Evolutionary conservation across 306 rosid genomes (phyloP).

Genomic region (Vigna reflexopilosa): DNA sequence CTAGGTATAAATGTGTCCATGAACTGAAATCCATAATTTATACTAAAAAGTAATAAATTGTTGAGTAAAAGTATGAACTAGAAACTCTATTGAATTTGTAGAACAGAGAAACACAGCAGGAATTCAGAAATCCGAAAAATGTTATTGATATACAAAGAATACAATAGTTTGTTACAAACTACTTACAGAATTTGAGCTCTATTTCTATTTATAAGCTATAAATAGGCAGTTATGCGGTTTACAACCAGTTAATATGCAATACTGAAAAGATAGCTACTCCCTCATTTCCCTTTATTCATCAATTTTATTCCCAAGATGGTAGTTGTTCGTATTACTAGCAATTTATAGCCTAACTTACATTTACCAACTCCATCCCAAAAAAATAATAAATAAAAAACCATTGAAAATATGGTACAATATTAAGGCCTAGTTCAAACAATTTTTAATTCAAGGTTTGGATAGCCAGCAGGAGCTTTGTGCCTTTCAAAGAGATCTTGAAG

Average conservation of each 20-base stretch:
- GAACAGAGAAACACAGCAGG: too few relatives aligned
- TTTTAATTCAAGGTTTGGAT: conserved; percentile 70
- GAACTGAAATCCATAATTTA: conserved; percentile 1
- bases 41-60: not conserved
- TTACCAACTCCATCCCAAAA: conserved; percentile 7
- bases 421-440: conserved; percentile 56
- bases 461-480: conserved; percentile 77
- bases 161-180: too few relatives aligned
- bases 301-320: conserved; percentile 3
- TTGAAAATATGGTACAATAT: conserved; percentile 15
- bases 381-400: conserved; percentile 20
- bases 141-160: too few relatives aligned
- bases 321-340: not conserved
- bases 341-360: conserved; percentile 1
- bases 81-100: too few relatives aligned
- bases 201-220: too few relatives aligned
- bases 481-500: conserved; percentile 80
- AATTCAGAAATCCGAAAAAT: too few relatives aligned
- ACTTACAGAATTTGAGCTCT: too few relatives aligned
- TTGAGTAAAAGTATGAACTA: too few relatives aligned
- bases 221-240: too few relatives aligned
- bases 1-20: not conserved
- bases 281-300: conserved; percentile 25
- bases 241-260: too few relatives aligned
- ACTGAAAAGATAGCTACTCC: not conserved